Percentiles rank a stretch among this genome's conserved stretches.
Evolutionary conservation across 306 rosid species (phyloP).

Genomic region (Begonia loranthoides): DNA sequence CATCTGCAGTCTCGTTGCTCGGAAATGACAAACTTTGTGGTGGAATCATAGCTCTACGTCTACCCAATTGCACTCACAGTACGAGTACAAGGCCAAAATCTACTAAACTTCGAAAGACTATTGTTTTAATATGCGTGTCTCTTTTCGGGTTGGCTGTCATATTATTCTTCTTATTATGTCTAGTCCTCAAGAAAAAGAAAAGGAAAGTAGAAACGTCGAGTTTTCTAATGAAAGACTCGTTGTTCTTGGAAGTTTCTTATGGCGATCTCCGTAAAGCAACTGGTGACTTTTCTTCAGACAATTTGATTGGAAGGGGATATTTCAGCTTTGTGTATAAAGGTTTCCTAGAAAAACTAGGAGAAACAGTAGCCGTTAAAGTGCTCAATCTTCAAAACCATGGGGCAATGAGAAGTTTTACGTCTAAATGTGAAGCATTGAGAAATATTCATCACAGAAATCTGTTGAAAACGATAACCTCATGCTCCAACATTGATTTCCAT

Average conservation of each 20-base stretch:
- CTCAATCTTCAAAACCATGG: background rate
- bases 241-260: background rate
- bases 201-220: background rate
- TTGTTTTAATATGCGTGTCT: no score
- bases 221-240: background rate
- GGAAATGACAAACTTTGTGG: no score
- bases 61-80: no score
- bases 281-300: background rate
- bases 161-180: background rate
- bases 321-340: background rate
- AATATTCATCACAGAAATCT: conserved; percentile 1
- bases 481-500: conserved; percentile 1
- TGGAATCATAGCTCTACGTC: no score
- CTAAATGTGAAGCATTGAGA: conserved; percentile 1
- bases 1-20: no score
- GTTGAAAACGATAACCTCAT: background rate
- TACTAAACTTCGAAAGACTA: no score
- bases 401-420: background rate
- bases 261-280: conserved; percentile 1
- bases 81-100: no score
- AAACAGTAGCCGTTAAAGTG: background rate
- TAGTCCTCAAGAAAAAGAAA: no score
- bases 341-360: background rate
- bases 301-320: background rate
- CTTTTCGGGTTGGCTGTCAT: no score